Percentiles rank a stretch among this genome's conserved stretches.
Conservation (phyloP, 2,329 filamentous ascomycete species). For the Penicillium sp. region DNA sequence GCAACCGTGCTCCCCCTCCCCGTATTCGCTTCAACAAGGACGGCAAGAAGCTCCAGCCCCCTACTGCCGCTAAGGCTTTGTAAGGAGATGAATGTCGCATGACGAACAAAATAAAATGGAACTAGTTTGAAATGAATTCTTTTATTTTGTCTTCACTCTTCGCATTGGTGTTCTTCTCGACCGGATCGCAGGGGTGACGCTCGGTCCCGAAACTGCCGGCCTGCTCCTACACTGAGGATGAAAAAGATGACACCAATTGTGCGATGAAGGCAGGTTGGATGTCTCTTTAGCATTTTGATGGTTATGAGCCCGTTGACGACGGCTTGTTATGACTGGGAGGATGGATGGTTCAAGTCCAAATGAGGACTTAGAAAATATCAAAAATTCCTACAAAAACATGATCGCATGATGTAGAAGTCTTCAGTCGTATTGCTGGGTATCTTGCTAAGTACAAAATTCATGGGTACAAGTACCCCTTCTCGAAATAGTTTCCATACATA, state of each 20-base stretch:
- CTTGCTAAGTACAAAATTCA: constrained; percentile 28
- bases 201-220: constrained; percentile 10
- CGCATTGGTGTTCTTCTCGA: constrained; percentile 31
- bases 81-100: constrained; percentile 35
- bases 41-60: constrained; percentile 98
- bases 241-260: constrained; percentile 20
- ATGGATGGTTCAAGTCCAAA: constrained; percentile 17
- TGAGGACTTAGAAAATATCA: constrained; percentile 23
- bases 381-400: constrained; percentile 23
- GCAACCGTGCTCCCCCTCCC: constrained; percentile 97
- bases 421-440: background rate
- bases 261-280: constrained; percentile 10
- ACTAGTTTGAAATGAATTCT: constrained; percentile 39
- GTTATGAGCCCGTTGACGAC: constrained; percentile 18
- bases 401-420: background rate
- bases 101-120: constrained; percentile 38
- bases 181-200: constrained; percentile 17
- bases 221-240: constrained; percentile 15
- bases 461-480: constrained; percentile 54
- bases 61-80: constrained; percentile 68
- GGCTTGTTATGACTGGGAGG: constrained; percentile 24
- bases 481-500: constrained; percentile 56
- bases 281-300: constrained; percentile 13
- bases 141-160: constrained; percentile 37
- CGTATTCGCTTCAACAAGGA: constrained; percentile 99